Evolutionary conservation across 1,284 basidiomycete species (phyloP).

Genomic region (Phellopilus nigrolimitatus): DNA sequence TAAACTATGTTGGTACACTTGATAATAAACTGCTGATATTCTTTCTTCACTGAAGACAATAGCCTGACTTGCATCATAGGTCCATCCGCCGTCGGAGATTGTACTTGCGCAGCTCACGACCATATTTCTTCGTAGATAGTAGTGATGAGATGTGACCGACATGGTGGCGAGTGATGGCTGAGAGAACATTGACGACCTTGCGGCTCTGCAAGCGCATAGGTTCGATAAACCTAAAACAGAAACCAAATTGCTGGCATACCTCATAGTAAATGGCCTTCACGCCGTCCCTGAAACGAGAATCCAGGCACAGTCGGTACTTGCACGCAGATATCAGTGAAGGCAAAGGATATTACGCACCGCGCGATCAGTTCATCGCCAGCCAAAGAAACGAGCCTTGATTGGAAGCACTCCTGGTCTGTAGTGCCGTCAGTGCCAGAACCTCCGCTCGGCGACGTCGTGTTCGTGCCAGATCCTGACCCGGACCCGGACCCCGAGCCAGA

Average conservation of each 20-base stretch:
- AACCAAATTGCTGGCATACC: not conserved
- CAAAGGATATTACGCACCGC: not conserved
- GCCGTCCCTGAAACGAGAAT: not conserved
- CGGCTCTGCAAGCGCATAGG: not conserved
- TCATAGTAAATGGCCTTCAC: constrained; percentile 2
- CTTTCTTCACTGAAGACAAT: too few species aligned
- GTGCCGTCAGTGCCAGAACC: constrained; percentile 6
- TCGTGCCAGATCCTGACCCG: constrained; percentile 5
- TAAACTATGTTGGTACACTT: too few species aligned
- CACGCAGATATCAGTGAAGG: not conserved
- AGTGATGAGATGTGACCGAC: not conserved
- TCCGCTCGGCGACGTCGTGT: constrained; percentile 3
- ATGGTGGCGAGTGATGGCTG: constrained; percentile 7
- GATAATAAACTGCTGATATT: too few species aligned
- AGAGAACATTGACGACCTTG: constrained; percentile 7
- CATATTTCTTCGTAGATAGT: constrained; percentile 1
- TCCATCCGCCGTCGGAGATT: constrained; percentile 11
- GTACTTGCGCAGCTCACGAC: constrained; percentile 8
- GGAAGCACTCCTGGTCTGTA: constrained; percentile 4
- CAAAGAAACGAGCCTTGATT: not conserved
- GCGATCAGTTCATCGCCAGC: not conserved
- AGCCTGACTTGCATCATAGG: not conserved
- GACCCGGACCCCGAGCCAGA: not conserved
- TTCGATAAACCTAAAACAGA: not conserved
- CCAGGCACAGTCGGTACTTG: not conserved